Conservation (phyloP, 1,284 basidiomycete species). For the Microbotryum lychnidis-dioicae region DNA sequence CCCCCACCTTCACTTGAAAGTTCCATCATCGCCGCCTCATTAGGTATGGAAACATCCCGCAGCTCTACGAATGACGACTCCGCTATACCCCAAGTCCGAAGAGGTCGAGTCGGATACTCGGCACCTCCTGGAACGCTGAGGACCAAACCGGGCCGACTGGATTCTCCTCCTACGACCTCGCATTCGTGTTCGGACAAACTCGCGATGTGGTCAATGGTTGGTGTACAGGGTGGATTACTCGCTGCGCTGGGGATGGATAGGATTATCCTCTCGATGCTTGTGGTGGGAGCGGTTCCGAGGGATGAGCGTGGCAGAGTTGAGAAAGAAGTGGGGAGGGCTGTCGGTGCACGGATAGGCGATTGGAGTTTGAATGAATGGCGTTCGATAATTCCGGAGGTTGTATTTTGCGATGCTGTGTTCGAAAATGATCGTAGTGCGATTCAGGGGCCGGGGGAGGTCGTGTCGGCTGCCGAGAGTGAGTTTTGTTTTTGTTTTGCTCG, state of each 20-base stretch:
- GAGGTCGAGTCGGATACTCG: conserved; percentile 70
- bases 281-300: conserved; percentile 52
- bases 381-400: conserved; percentile 44
- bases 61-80: neutral
- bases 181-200: conserved; percentile 92
- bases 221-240: conserved; percentile 72
- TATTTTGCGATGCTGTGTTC: conserved; percentile 55
- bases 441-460: conserved; percentile 21
- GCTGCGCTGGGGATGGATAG: conserved; percentile 51
- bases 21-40: conserved; percentile 38
- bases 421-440: conserved; percentile 48
- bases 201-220: conserved; percentile 67
- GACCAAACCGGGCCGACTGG: conserved; percentile 75
- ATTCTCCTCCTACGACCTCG: conserved; percentile 65
- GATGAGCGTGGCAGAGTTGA: conserved; percentile 3
- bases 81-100: conserved; percentile 42
- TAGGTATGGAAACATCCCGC: conserved; percentile 32
- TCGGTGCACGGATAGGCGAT: conserved; percentile 38
- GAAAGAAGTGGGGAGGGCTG: conserved; percentile 49
- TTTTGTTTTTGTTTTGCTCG: neutral
- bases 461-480: conserved; percentile 31
- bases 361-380: neutral
- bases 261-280: conserved; percentile 55
- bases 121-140: conserved; percentile 60
- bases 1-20: neutral